A percentile compares a stretch with the other conserved stretches of the same genome.
Conservation (phyloP, 768 basidiomycete species). For the Ephemerocybe angulata region DNA sequence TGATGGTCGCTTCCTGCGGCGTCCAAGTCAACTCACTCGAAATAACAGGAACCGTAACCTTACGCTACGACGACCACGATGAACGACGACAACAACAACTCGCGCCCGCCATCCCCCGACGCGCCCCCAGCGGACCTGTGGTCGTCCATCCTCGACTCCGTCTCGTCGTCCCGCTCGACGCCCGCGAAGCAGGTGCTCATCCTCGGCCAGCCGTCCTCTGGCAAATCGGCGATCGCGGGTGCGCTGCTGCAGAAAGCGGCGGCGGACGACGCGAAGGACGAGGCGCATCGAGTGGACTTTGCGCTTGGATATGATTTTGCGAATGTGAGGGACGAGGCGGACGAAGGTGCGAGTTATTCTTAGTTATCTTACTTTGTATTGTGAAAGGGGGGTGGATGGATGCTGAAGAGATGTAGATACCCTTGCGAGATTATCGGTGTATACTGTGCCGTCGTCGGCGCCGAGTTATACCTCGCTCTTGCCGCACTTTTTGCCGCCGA, state of each 20-base stretch:
- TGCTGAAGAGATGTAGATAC: constrained; percentile 53
- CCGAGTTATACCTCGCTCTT: constrained; percentile 65
- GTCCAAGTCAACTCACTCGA: no score
- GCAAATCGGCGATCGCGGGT: constrained; percentile 72
- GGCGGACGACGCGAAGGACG: constrained; percentile 53
- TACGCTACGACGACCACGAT: no score
- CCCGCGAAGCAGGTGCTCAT: constrained; percentile 86
- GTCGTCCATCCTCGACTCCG: constrained; percentile 88
- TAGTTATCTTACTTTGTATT: not conserved
- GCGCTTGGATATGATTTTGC: constrained; percentile 92
- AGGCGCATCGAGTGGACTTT: constrained; percentile 60
- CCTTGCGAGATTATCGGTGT: constrained; percentile 84
- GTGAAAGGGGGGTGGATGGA: not conserved
- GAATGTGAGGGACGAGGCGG: constrained; percentile 86
- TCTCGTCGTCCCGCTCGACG: constrained; percentile 75
- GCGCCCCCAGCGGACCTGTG: constrained; percentile 81
- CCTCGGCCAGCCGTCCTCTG: constrained; percentile 74
- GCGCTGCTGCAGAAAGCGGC: constrained; percentile 66
- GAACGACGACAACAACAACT: not conserved
- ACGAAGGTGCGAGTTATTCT: constrained; percentile 82
- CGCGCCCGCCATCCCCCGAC: constrained; percentile 8
- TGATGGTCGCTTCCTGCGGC: no score
- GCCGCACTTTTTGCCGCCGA: constrained; percentile 76
- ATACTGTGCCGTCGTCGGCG: constrained; percentile 83
- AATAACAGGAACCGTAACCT: no score